Conservation (phyloP, 768 basidiomycete species). For the Tricholoma hemisulphureum region DNA sequence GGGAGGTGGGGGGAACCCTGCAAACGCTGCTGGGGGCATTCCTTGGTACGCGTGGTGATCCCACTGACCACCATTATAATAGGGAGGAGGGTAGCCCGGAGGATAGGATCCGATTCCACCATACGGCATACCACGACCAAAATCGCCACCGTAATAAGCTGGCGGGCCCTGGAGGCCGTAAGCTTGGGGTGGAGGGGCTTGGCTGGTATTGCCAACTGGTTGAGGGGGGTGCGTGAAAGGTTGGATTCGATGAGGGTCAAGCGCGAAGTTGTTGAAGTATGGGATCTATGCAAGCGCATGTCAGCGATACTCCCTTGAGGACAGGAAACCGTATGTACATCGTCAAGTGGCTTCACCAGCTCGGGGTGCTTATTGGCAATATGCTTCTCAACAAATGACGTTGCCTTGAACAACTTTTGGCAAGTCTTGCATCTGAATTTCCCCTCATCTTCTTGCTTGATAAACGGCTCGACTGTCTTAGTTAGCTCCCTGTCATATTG, state of each 20-base stretch:
- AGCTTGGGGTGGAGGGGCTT: constrained; percentile 79
- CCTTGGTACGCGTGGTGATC: constrained; percentile 42
- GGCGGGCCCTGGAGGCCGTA: constrained; percentile 72
- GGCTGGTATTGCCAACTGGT: constrained; percentile 58
- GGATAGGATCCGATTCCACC: constrained; percentile 34
- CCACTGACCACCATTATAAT: constrained; percentile 43
- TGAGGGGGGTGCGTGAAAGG: constrained; percentile 80
- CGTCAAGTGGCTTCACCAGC: constrained; percentile 76
- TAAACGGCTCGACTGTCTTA: constrained; percentile 71
- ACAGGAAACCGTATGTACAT: constrained; percentile 49
- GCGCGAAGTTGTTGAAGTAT: constrained; percentile 93
- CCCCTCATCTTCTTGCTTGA: constrained; percentile 96
- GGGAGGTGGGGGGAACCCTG: constrained; percentile 38
- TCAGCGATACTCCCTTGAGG: constrained; percentile 6
- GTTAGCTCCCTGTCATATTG: constrained; percentile 66
- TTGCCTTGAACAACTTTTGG: constrained; percentile 96
- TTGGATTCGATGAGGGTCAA: constrained; percentile 92
- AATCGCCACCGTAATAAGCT: constrained; percentile 40
- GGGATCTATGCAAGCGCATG: constrained; percentile 52
- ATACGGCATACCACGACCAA: constrained; percentile 33
- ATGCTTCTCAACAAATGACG: constrained; percentile 97
- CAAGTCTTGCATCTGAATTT: constrained; percentile 97
- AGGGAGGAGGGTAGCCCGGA: constrained; percentile 45
- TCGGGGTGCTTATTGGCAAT: constrained; percentile 93
- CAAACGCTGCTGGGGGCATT: constrained; percentile 29